These are phyloP conservation scores for Fusarium sp. DNA, from an alignment of 2,329 filamentous ascomycete species.

Conservation along the genomic window DNA sequence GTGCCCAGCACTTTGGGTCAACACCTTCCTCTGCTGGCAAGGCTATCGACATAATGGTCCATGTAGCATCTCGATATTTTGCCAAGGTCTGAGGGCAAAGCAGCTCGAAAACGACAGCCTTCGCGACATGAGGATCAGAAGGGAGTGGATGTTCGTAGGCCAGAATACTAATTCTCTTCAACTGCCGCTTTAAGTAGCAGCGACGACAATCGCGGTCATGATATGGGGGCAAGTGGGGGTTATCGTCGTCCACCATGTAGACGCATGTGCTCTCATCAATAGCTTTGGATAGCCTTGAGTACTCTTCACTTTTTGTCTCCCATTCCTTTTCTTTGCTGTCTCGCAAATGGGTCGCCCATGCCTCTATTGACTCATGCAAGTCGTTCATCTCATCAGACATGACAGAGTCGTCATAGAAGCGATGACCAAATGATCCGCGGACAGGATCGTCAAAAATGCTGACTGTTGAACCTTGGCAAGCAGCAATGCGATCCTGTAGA, in stretches of 20 bases:
- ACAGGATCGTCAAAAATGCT: slow-evolving; percentile 39
- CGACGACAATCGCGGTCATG: slow-evolving; percentile 46
- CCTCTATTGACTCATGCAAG: slow-evolving; percentile 39
- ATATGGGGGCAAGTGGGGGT: slow-evolving; percentile 7
- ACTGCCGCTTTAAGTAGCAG: slow-evolving; percentile 45
- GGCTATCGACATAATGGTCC: slow-evolving; percentile 49
- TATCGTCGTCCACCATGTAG: slow-evolving; percentile 38
- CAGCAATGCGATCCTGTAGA: slow-evolving; percentile 24
- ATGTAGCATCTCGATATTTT: slow-evolving; percentile 54
- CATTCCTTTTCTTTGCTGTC: slow-evolving; percentile 47
- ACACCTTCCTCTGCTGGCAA: slow-evolving; percentile 28
- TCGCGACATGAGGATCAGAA: slow-evolving; percentile 38
- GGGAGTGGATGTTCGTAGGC: slow-evolving; percentile 55
- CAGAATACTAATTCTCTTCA: slow-evolving; percentile 47
- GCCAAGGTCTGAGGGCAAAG: slow-evolving; percentile 47
- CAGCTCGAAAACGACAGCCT: slow-evolving; percentile 54
- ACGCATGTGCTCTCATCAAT: slow-evolving; percentile 46
- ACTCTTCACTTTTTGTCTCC: slow-evolving; percentile 42
- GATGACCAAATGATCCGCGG: slow-evolving; percentile 41
- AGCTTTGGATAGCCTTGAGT: slow-evolving; percentile 44
- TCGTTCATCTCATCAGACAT: slow-evolving; percentile 16
- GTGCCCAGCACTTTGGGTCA: slow-evolving; percentile 37
- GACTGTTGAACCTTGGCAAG: slow-evolving; percentile 9
- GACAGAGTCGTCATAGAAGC: slow-evolving; percentile 38
- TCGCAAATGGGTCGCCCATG: slow-evolving; percentile 21